Evolutionary conservation across 176 grass and related monocot genomes (phyloP), one percentile per base, ranked within the genome.

Genomic region (Themeda triandra): DNA sequence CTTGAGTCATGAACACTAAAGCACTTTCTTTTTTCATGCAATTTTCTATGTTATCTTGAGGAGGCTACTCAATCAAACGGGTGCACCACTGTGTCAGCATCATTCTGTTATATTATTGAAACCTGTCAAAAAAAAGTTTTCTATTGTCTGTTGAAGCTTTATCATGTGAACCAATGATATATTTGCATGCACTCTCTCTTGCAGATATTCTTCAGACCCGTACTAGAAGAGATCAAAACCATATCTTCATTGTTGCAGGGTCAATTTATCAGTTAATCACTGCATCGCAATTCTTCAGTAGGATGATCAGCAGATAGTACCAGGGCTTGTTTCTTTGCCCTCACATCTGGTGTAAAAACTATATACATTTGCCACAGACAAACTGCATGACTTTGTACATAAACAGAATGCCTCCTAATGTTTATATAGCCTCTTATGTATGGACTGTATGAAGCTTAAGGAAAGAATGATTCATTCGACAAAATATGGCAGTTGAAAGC

Each of bases 311-410:
- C 36, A 73, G 35, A 51, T 83, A 36, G 18, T 32, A 25, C 14
- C 14, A 37, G 56, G 73, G 42, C 73, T 65, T 90, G 66, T 75
- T 79, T 66, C 18, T 66, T 74, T 67, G 78, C 27, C 21, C 69
- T 42, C 60, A 46, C 28, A 35, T 69, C 64, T 83, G 15, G 35
- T 79, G 80, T 90, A 80, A 87, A 83, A 69, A 69, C 39, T 46
- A 45, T 79, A 24, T 54, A 74, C n/a, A 56, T 1, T 82, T 19
- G 40, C 32, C 32, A 63, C 49, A 41, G 53, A 62, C 23, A 76
- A 58, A 18, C 3, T 84, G 49, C 62, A 80, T 87, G 25, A 76
- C 71, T 74, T 28, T 90, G 80, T 90, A 87, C 80, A 87, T 79
- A 75, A 32, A 80, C 17, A 39, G 60, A 79, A 84, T 42, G 30